phyloP scores from a whole-genome alignment of 1,284 basidiomycete genomes.

The Heterobasidion annosum region DNA sequence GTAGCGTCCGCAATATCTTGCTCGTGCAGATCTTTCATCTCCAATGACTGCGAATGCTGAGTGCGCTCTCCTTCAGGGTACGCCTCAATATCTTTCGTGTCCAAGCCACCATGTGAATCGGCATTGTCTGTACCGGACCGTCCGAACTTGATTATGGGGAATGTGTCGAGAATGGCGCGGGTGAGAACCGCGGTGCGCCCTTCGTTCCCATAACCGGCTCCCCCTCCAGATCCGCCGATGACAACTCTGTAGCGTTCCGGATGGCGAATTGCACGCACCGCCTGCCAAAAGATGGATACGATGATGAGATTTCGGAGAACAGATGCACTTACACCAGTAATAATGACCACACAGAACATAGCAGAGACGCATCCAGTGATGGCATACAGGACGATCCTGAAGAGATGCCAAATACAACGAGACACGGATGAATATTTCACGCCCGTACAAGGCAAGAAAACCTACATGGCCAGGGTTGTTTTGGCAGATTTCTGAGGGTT shows the following conservation, averaged over 20 bases:
- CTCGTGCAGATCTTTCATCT: background rate
- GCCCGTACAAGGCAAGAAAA: constrained; percentile 6
- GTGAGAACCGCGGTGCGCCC: constrained; percentile 75
- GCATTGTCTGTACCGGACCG: constrained; percentile 7
- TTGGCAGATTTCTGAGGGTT: constrained; percentile 21
- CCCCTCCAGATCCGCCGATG: constrained; percentile 22
- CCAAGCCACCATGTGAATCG: background rate
- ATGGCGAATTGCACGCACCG: constrained; percentile 74
- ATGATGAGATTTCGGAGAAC: constrained; percentile 1
- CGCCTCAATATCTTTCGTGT: constrained; percentile 8
- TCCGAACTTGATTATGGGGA: constrained; percentile 86
- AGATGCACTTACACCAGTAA: constrained; percentile 54
- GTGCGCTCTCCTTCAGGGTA: constrained; percentile 14
- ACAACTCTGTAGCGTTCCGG: constrained; percentile 84
- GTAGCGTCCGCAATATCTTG: background rate
- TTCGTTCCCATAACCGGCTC: constrained; percentile 39
- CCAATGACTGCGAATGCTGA: background rate
- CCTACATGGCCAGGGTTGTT: constrained; percentile 71
- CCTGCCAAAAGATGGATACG: constrained; percentile 30
- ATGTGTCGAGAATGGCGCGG: constrained; percentile 88
- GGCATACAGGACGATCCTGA: constrained; percentile 78
- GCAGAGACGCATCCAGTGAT: constrained; percentile 81
- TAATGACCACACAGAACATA: constrained; percentile 73
- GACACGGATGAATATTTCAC: constrained; percentile 4
- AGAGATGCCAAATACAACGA: background rate